Evolutionary conservation across 2,329 filamentous ascomycete genomes (phyloP).

Genomic region (Diaporthe sp.): DNA sequence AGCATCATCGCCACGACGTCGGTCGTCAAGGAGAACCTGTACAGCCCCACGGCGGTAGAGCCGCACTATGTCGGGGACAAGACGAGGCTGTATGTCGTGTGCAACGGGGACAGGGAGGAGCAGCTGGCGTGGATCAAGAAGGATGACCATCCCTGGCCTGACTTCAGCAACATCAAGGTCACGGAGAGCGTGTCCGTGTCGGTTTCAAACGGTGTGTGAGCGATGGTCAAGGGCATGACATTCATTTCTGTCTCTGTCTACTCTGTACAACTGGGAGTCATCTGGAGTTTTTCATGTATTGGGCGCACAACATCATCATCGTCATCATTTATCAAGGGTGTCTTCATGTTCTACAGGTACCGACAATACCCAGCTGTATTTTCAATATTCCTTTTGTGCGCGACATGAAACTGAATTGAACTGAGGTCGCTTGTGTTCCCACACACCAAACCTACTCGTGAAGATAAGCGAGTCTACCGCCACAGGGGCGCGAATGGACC

Average conservation of each 20-base stretch:
- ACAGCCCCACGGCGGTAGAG: slow-evolving; percentile 27
- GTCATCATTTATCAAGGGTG: background rate
- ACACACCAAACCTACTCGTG: background rate
- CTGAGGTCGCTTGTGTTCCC: background rate
- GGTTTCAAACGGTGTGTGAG: background rate
- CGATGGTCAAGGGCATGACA: background rate
- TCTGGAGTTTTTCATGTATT: background rate
- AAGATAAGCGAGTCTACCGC: slow-evolving; percentile 1
- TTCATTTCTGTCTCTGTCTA: background rate
- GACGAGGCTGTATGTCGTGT: slow-evolving; percentile 19
- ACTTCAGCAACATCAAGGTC: slow-evolving; percentile 10
- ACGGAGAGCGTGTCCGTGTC: slow-evolving; percentile 19
- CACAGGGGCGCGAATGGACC: background rate
- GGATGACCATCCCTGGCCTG: slow-evolving; percentile 14
- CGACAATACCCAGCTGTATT: slow-evolving; percentile 13
- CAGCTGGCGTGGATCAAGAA: slow-evolving; percentile 23
- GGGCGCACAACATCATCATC: background rate
- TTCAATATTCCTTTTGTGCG: background rate
- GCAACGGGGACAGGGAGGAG: slow-evolving; percentile 25
- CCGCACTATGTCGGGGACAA: background rate
- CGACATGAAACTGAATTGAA: background rate
- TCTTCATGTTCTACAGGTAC: background rate
- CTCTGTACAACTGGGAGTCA: background rate
- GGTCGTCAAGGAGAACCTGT: slow-evolving; percentile 21
- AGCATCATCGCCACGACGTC: background rate